Percentiles rank a stretch among this genome's conserved stretches.
Conservation (phyloP, 2,329 filamentous ascomycete genomes). For the Cadophora luteo-olivacea region DNA sequence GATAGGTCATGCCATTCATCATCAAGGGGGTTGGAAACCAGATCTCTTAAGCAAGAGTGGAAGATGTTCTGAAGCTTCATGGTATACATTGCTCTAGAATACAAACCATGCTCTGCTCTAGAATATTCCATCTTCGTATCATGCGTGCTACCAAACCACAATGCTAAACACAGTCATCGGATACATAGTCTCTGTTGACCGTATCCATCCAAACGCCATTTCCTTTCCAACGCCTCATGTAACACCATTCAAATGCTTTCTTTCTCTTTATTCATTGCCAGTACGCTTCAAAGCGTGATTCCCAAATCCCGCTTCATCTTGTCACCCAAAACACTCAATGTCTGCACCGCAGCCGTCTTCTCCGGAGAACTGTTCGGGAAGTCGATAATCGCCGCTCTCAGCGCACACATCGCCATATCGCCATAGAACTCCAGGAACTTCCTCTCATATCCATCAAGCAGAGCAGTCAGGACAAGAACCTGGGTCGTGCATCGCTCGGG, state of each 20-base stretch:
- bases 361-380: constrained; percentile 64
- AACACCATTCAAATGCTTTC: background rate
- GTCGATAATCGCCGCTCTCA: constrained; percentile 75
- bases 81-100: background rate
- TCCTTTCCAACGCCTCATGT: background rate
- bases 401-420: constrained; percentile 71
- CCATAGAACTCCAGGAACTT: constrained; percentile 86
- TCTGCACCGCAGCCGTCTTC: constrained; percentile 56
- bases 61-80: background rate
- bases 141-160: background rate
- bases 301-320: constrained; percentile 39
- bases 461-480: constrained; percentile 70
- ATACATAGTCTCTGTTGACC: background rate
- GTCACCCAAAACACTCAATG: constrained; percentile 60
- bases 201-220: background rate
- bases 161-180: background rate
- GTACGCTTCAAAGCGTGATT: background rate
- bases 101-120: background rate
- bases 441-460: constrained; percentile 75
- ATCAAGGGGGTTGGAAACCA: too few species aligned
- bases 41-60: too few species aligned
- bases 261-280: too few species aligned
- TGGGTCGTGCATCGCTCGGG: constrained; percentile 75
- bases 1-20: too few species aligned
- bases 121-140: background rate